Evolutionary conservation across 306 rosid species (phyloP).

Genomic region (Quercus suber): DNA sequence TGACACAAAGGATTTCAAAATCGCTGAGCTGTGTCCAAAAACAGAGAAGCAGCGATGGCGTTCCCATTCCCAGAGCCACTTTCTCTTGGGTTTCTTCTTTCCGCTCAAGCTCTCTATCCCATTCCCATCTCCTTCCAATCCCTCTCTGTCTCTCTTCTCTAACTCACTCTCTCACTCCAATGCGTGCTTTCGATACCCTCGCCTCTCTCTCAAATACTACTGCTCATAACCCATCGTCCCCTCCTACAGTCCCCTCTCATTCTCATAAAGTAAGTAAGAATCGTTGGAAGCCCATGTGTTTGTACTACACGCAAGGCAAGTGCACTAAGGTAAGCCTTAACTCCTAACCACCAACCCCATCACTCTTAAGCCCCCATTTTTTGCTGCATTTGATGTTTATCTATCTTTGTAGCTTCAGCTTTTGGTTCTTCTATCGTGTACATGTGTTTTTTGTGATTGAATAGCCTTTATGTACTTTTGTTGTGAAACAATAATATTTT

Average conservation of each 20-base stretch:
- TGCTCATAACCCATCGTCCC: slow-evolving; percentile 32
- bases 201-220: slow-evolving; percentile 42
- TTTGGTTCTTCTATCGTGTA: not conserved
- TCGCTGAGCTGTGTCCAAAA: not conserved
- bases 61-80: slow-evolving; percentile 30
- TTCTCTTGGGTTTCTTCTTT: slow-evolving; percentile 33
- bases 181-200: slow-evolving; percentile 26
- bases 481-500: too few species aligned
- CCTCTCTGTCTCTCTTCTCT: slow-evolving; percentile 18
- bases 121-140: slow-evolving; percentile 23
- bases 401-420: not conserved
- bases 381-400: not conserved
- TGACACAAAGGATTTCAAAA: not conserved
- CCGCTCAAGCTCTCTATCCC: slow-evolving; percentile 24
- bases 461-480: not conserved
- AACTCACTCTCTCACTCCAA: slow-evolving; percentile 19
- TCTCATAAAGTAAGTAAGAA: slow-evolving; percentile 13
- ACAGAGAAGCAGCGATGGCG: slow-evolving; percentile 31
- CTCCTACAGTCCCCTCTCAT: slow-evolving; percentile 6
- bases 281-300: slow-evolving; percentile 76
- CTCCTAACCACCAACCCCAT: slow-evolving; percentile 1
- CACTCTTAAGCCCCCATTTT: not conserved
- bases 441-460: not conserved
- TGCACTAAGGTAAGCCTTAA: slow-evolving; percentile 65
- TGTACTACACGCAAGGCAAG: slow-evolving; percentile 83